Conservation (phyloP, 371 early-diverging fungal species). For the Fennellomyces sp. region DNA sequence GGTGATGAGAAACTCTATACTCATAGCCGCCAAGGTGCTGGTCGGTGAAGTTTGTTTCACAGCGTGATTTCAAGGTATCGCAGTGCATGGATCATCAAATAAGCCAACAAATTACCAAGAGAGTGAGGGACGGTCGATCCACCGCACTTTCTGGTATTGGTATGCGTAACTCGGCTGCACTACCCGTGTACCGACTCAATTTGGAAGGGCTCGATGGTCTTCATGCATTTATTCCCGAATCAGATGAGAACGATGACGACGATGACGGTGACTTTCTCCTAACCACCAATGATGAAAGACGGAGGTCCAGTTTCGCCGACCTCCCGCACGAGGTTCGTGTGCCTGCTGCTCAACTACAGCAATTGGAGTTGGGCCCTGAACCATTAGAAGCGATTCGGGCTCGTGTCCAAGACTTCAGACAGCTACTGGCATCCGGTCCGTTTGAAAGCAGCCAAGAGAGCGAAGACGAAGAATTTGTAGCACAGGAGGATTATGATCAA, state of each 20-base stretch:
- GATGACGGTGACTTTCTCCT: not conserved
- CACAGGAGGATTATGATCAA: not conserved
- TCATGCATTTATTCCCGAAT: constrained; percentile 1
- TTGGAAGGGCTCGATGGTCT: constrained; percentile 8
- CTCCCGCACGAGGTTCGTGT: not conserved
- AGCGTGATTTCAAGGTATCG: constrained; percentile 28
- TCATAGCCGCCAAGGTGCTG: constrained; percentile 47
- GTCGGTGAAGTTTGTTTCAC: constrained; percentile 48
- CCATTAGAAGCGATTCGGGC: not conserved
- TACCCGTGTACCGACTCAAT: constrained; percentile 33
- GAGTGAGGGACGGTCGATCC: constrained; percentile 19
- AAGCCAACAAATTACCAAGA: constrained; percentile 6
- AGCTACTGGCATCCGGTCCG: not conserved
- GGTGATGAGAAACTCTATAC: not conserved
- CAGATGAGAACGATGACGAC: constrained; percentile 10
- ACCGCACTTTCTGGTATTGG: constrained; percentile 20
- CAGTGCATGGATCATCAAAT: constrained; percentile 24
- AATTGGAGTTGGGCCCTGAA: not conserved
- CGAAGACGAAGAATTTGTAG: not conserved
- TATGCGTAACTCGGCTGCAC: constrained; percentile 33
- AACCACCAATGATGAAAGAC: not conserved
- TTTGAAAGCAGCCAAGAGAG: not conserved
- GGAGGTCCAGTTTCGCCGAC: not conserved
- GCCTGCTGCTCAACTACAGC: constrained; percentile 1
- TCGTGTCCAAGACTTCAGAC: not conserved